Percentiles rank a stretch among this genome's conserved stretches.
Evolutionary conservation across 495 filamentous ascomycete genomes (phyloP).

Genomic region (Pyrenula massariospora): DNA sequence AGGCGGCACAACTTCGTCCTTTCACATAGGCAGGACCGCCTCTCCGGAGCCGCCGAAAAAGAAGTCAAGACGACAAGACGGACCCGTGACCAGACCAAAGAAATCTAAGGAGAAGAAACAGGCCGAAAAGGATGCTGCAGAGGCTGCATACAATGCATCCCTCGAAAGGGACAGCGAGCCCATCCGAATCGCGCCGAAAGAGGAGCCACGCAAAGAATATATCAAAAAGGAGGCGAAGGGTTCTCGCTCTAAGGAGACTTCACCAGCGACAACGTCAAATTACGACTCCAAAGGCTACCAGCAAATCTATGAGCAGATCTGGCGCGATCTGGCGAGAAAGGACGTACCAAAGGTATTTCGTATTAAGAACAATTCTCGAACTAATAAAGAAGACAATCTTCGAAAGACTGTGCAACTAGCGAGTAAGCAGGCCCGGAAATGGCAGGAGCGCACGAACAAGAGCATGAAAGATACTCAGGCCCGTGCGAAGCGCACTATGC

Average conservation of each 20-base stretch:
- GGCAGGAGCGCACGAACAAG: conserved; percentile 97
- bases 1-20: conserved; percentile 78
- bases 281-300: conserved; percentile 88
- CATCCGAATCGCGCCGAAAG: conserved; percentile 48
- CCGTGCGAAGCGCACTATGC: conserved; percentile 93
- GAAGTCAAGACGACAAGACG: conserved; percentile 38
- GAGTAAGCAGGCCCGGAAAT: conserved; percentile 91
- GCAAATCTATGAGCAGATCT: conserved; percentile 97
- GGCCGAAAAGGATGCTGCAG: conserved; percentile 85
- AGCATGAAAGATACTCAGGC: conserved; percentile 95
- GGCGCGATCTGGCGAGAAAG: conserved; percentile 86
- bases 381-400: conserved; percentile 78
- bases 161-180: conserved; percentile 67
- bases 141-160: conserved; percentile 66
- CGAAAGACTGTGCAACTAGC: conserved; percentile 96
- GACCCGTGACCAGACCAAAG: conserved; percentile 50
- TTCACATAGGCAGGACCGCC: conserved; percentile 54
- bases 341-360: conserved; percentile 86
- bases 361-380: conserved; percentile 68
- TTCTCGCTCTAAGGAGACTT: conserved; percentile 46
- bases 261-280: conserved; percentile 35
- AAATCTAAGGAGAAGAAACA: conserved; percentile 97
- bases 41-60: conserved; percentile 50
- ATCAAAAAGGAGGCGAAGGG: conserved; percentile 50
- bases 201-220: conserved; percentile 41